A percentile compares a stretch with the other conserved stretches of the same genome.
phyloP scores from a whole-genome alignment of 768 basidiomycete genomes.

The Gloeostereum incarnatum region DNA sequence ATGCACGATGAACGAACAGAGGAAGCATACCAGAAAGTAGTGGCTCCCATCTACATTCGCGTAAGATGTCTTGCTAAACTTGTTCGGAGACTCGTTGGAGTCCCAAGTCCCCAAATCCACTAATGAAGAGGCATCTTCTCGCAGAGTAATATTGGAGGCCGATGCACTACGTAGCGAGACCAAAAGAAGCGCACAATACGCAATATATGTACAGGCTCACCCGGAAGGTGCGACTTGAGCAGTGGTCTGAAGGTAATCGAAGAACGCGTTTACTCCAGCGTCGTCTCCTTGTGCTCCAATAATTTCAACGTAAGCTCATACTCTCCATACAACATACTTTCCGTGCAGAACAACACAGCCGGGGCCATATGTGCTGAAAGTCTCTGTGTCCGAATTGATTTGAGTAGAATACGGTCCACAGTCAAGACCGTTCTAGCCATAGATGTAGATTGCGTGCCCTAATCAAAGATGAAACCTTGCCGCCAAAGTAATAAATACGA shows the following conservation, averaged over 20 bases:
- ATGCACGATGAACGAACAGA: background rate
- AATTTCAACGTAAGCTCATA: slow-evolving; percentile 31
- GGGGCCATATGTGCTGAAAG: slow-evolving; percentile 22
- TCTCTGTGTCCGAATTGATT: slow-evolving; percentile 21
- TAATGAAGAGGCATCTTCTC: slow-evolving; percentile 29
- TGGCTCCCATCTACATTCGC: slow-evolving; percentile 30
- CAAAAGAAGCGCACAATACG: too few relatives aligned
- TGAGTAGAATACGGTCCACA: slow-evolving; percentile 32
- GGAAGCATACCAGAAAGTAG: slow-evolving; percentile 28
- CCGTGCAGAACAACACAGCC: slow-evolving; percentile 22
- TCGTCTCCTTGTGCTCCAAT: slow-evolving; percentile 25
- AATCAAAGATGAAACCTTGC: background rate
- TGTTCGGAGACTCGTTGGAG: slow-evolving; percentile 29
- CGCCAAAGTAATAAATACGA: background rate
- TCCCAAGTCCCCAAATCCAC: slow-evolving; percentile 30
- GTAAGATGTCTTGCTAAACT: slow-evolving; percentile 32
- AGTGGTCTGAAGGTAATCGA: slow-evolving; percentile 31
- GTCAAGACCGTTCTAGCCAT: slow-evolving; percentile 29
- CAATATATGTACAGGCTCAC: slow-evolving; percentile 21
- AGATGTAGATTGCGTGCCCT: slow-evolving; percentile 35
- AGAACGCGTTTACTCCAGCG: slow-evolving; percentile 24
- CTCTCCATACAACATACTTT: slow-evolving; percentile 24
- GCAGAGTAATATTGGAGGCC: slow-evolving; percentile 27
- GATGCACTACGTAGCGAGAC: slow-evolving; percentile 21
- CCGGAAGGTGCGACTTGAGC: slow-evolving; percentile 34